phyloP scores from a whole-genome alignment of 2,329 filamentous ascomycete genomes.

The Cladobotryum protrusum region DNA sequence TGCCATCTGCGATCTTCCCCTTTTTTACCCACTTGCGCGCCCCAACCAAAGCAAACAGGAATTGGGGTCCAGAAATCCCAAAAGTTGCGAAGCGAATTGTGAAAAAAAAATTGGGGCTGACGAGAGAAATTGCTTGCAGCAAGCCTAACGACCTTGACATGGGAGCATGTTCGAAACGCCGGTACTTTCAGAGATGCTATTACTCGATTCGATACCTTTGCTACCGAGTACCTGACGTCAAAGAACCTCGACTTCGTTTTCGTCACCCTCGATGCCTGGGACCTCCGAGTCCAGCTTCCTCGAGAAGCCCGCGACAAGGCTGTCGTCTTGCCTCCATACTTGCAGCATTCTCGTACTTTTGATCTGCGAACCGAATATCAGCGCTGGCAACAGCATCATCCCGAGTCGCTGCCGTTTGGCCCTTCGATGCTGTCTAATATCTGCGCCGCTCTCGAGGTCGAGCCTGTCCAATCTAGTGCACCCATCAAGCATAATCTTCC shows the following conservation, averaged over 20 bases:
- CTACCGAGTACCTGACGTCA: slow-evolving; percentile 80
- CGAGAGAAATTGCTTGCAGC: slow-evolving; percentile 45
- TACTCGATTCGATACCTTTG: slow-evolving; percentile 89
- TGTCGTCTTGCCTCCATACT: slow-evolving; percentile 89
- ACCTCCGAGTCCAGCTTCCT: slow-evolving; percentile 93
- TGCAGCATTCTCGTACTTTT: slow-evolving; percentile 96
- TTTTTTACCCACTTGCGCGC: slow-evolving; percentile 5
- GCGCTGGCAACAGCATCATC: slow-evolving; percentile 96
- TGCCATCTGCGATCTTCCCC: slow-evolving; percentile 5
- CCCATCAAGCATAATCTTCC: slow-evolving; percentile 98
- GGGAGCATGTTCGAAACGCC: slow-evolving; percentile 97
- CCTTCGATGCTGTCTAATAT: slow-evolving; percentile 95
- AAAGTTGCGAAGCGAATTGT: slow-evolving; percentile 6
- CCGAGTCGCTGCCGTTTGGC: slow-evolving; percentile 93
- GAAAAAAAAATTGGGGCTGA: slow-evolving; percentile 10
- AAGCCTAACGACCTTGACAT: slow-evolving; percentile 93
- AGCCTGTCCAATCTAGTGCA: slow-evolving; percentile 93
- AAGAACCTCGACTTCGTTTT: slow-evolving; percentile 97
- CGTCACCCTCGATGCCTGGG: slow-evolving; percentile 97
- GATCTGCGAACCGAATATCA: slow-evolving; percentile 97
- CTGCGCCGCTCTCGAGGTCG: slow-evolving; percentile 94
- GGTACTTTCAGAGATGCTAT: slow-evolving; percentile 96
- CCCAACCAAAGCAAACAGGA: neutral
- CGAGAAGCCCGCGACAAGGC: slow-evolving; percentile 97
- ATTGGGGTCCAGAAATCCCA: slow-evolving; percentile 7